phyloP scores from a whole-genome alignment of 2,329 filamentous ascomycete genomes.

The Talaromyces sp. region DNA sequence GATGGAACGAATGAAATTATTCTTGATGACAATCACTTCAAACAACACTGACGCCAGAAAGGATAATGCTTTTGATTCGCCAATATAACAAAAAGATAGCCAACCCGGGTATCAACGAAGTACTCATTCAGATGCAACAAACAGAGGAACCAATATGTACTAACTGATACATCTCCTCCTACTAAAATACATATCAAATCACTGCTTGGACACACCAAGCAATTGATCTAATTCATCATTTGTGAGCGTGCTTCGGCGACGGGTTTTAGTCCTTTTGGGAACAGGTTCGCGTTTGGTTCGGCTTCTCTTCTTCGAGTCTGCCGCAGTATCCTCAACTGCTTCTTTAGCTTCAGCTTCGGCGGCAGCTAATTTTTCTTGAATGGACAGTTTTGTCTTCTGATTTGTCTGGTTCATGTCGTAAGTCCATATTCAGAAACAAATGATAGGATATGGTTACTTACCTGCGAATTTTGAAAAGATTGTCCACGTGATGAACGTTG shows the following conservation, averaged over 20 bases:
- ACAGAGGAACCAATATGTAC: background rate
- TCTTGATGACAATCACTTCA: background rate
- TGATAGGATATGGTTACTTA: slow-evolving; percentile 25
- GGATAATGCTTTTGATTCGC: background rate
- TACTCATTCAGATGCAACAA: slow-evolving; percentile 15
- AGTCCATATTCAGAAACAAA: background rate
- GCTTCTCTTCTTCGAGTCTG: slow-evolving; percentile 19
- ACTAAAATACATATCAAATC: background rate
- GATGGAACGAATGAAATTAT: background rate
- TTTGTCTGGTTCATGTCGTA: slow-evolving; percentile 14
- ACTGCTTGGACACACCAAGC: slow-evolving; percentile 27
- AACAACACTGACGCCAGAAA: background rate
- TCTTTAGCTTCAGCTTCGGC: slow-evolving; percentile 43
- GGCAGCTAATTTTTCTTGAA: slow-evolving; percentile 43
- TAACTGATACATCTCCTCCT: background rate
- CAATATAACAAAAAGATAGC: background rate
- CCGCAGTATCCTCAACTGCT: slow-evolving; percentile 27
- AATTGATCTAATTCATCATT: slow-evolving; percentile 43
- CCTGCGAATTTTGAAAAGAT: slow-evolving; percentile 28
- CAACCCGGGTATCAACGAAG: slow-evolving; percentile 16
- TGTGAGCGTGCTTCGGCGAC: slow-evolving; percentile 44
- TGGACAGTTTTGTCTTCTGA: slow-evolving; percentile 29
- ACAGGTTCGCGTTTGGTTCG: slow-evolving; percentile 21
- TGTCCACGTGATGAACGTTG: slow-evolving; percentile 28
- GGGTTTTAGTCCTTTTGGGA: slow-evolving; percentile 22